These are phyloP conservation scores for Hanseniaspora clermontiae DNA, from an alignment of 805 yeast genomes.

Conservation along the genomic window DNA sequence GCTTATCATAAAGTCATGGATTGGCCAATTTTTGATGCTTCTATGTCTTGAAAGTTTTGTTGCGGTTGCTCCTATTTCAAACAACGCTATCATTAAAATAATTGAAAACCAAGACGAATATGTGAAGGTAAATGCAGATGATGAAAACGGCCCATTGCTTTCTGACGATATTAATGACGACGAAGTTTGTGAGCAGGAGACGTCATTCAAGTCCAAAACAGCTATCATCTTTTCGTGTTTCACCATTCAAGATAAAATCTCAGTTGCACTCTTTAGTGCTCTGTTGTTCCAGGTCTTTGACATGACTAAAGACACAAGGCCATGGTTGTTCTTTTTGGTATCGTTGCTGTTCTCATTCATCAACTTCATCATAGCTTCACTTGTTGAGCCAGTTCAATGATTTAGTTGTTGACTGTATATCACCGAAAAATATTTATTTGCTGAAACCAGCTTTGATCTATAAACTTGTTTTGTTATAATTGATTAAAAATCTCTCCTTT, in stretches of 20 bases:
- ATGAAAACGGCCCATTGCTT: not conserved
- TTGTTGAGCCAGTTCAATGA: not conserved
- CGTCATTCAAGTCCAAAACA: not conserved
- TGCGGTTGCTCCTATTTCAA: not conserved
- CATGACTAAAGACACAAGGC: conserved; percentile 7
- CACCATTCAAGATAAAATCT: conserved; percentile 2
- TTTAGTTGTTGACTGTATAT: not conserved
- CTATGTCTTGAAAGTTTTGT: not conserved
- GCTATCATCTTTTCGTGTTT: conserved; percentile 1
- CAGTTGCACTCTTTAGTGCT: not conserved
- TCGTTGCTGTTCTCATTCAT: conserved; percentile 16
- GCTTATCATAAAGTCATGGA: not conserved
- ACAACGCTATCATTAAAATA: conserved; percentile 4
- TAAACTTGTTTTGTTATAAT: too few relatives aligned
- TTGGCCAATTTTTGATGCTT: not conserved
- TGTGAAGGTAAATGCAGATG: not conserved
- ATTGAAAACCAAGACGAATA: not conserved
- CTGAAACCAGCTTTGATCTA: too few relatives aligned
- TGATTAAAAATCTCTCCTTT: too few relatives aligned
- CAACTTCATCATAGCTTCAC: not conserved
- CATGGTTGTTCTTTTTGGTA: conserved; percentile 10
- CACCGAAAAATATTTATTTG: not conserved
- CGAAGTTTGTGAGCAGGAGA: too few relatives aligned
- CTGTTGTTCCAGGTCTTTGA: conserved; percentile 4
- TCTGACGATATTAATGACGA: not conserved